Evolutionary conservation across 352 stramenopile species (phyloP).

Genomic region (Phytopythium montanum): DNA sequence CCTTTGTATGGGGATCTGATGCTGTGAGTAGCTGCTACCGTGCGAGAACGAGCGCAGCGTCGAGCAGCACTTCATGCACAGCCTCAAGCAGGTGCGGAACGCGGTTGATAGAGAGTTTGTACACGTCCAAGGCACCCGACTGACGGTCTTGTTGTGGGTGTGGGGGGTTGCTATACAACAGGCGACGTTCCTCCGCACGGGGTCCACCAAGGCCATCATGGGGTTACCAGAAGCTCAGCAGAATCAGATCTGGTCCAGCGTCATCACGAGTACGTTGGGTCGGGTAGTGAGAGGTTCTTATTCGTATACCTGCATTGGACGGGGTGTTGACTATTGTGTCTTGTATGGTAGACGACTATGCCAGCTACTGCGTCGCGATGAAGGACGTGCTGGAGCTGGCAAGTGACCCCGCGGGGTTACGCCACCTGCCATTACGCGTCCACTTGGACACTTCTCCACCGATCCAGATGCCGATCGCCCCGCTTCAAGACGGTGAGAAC

Average conservation of each 20-base stretch:
- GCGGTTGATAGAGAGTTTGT: not conserved
- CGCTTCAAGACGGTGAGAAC: constrained; percentile 31
- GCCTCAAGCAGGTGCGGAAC: constrained; percentile 56
- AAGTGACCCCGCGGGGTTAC: constrained; percentile 26
- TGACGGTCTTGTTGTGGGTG: not conserved
- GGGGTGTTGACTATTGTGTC: not conserved
- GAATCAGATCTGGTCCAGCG: constrained; percentile 75
- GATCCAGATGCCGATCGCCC: constrained; percentile 72
- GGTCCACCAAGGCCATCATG: constrained; percentile 83
- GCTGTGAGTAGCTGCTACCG: constrained; percentile 36
- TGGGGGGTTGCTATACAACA: constrained; percentile 3
- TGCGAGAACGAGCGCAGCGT: constrained; percentile 76
- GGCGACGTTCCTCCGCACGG: constrained; percentile 63
- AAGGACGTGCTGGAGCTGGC: constrained; percentile 36
- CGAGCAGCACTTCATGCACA: constrained; percentile 85
- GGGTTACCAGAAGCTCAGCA: constrained; percentile 73
- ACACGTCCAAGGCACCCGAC: not conserved
- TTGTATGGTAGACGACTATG: constrained; percentile 34
- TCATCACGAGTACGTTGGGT: constrained; percentile 45
- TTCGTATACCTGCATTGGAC: too few relatives aligned
- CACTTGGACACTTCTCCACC: constrained; percentile 48
- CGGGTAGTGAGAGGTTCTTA: too few relatives aligned
- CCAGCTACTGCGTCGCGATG: constrained; percentile 51
- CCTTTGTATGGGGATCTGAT: not conserved
- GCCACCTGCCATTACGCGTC: constrained; percentile 60